Conservation (phyloP, 805 yeast genomes). For the Candida oleophila region DNA sequence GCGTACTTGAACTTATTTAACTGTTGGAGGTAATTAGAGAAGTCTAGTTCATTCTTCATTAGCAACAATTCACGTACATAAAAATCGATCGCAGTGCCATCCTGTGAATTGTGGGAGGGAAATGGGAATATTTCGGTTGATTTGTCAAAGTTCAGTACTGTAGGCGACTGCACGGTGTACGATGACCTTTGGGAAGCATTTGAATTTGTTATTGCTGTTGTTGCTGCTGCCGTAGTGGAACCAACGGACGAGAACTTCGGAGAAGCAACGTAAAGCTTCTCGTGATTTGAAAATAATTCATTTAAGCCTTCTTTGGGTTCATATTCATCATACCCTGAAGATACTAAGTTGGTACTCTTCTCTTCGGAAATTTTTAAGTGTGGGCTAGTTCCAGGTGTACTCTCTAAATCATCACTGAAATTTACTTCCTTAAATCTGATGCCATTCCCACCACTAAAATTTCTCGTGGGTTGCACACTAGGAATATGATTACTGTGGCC, state of each 20-base stretch:
- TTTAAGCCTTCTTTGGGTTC: constrained; percentile 14
- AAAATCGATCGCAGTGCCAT: constrained; percentile 36
- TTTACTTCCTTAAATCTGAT: constrained; percentile 3
- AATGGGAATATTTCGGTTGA: background rate
- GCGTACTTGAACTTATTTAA: constrained; percentile 35
- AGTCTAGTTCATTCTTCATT: constrained; percentile 59
- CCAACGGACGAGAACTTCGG: background rate
- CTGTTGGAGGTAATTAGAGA: constrained; percentile 51
- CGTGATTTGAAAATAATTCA: constrained; percentile 33
- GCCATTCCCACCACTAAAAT: background rate
- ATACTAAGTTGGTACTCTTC: background rate
- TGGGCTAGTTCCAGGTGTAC: background rate
- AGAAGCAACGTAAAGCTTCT: constrained; percentile 24
- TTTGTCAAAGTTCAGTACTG: background rate
- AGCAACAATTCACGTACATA: constrained; percentile 59
- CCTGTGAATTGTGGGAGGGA: background rate
- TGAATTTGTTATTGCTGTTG: background rate
- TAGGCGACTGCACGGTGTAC: constrained; percentile 2
- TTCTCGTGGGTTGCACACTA: background rate
- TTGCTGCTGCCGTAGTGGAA: background rate
- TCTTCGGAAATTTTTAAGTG: background rate
- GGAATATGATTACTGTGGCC: background rate
- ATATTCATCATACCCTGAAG: background rate
- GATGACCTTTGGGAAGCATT: background rate
- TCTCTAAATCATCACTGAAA: background rate